Evolutionary conservation across 2,329 filamentous ascomycete species (phyloP), one percentile per base, ranked within the genome.

Genomic region (Cladophialophora immunda): DNA sequence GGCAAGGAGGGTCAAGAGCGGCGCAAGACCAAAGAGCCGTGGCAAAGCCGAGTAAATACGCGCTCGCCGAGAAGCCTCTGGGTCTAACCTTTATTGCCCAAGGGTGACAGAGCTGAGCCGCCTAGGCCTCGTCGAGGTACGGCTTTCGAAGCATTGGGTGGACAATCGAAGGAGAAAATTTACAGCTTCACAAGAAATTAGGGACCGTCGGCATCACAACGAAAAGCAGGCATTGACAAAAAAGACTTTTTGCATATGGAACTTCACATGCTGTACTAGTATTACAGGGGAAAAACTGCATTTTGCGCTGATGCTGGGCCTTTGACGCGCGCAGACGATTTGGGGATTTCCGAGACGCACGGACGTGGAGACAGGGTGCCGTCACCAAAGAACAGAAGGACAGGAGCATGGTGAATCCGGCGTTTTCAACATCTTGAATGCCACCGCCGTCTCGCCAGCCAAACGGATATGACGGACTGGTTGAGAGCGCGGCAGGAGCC

Each of bases 1-100:
- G 73, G 91, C 87, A 55, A 84, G 84, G 74, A 84, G 87, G 73
- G 84, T 89, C 64, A 86, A 87, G 76, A 84, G 84, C 76, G 73
- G 72, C 29, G 71, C 64, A 38, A 75, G 78, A 61, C 76, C 79
- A 36, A 82, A 81, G 74, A 79, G 77, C 72, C 78, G 75, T 70
- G 76, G 75, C 55, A 76, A 82, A 55, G 50, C 67, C 13, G 69
- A 71, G 19, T 70, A 69, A 29, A 61, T 27, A 27, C 62, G 34
- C 19, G 32, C 50, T 45, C 54, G 25, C 47, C 3, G 4, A 34
- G 11, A 36, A 4, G 13, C 6, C 3, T 4, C 45, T 22, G 45
- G 45, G 45, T 11, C 22, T 25, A 2, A 27, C 19, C 45, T 50
- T 25, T 41, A 19, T 4, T 41, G 11, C 45, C 9, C 22, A 11